Base-by-base conservation (phyloP, 2,329 filamentous ascomycete species). In the Diplodia scrobiculata region DNA sequence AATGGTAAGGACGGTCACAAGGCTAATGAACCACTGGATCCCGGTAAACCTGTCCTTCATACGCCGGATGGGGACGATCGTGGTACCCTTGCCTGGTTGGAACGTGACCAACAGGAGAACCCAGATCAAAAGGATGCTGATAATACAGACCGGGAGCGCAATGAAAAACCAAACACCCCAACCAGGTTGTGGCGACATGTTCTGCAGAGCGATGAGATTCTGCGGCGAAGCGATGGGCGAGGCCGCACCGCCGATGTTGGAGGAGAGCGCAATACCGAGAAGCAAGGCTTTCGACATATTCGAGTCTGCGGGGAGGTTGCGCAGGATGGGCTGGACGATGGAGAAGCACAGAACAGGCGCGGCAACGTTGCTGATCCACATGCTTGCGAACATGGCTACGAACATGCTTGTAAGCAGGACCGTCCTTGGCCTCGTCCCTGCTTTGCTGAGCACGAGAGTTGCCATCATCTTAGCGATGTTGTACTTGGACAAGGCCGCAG, bases 131-230 rank as follows among this genome's bases (percentile, higher is more conserved):
- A 96, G 73, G 68, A 99, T 90, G 1, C 90, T 95, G 65, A 97
- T 86, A 70, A 96, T 87, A 75, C 95, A 96, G 19, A 99, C 92
- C 1, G 95, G 95, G 25, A 99, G 87, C 29, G 92, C 88, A 71
- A 99, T 87, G 79, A 98, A 97, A 82, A 99, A 98, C 95, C 95
- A 99, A 67, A 91, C 87, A 21, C 91, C 89, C 95, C 95, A 99
- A 14, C 91, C 92, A 9, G 95, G 93, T 67, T 89, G 86, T 0
- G 94, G 94, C 66, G 88, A 83, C 95, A 99, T 99, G 79, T 97
- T 96, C 73, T 96, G 90, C 67, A 99, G 84, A 1, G 96, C 95
- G 67, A 99, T 95, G 59, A 99, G 91, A 73, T 99, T 99, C 76
- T 99, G 95, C 0, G 96, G 95, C 3, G 92, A 97, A 5, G 96